Percentiles rank a stretch among this genome's conserved stretches.
These are phyloP conservation scores for Pythium folliculosum DNA, from an alignment of 352 stramenopile genomes.

Conservation along the genomic window DNA sequence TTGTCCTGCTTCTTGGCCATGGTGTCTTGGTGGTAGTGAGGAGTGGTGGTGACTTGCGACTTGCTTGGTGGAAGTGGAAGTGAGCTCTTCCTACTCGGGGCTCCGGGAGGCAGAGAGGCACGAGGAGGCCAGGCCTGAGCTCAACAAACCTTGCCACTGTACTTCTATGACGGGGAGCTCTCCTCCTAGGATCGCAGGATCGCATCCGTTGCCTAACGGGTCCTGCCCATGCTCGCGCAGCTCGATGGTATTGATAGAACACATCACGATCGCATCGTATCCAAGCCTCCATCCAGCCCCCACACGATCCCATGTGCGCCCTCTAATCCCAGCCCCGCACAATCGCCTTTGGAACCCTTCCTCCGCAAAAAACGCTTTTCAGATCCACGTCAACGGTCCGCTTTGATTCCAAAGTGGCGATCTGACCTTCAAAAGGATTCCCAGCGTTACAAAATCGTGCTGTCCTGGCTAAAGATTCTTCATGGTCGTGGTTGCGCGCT, in stretches of 20 bases:
- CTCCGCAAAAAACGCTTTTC: too few relatives aligned
- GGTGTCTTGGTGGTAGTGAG: slow-evolving; percentile 1
- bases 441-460: not conserved
- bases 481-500: slow-evolving; percentile 34
- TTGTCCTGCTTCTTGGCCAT: slow-evolving; percentile 25
- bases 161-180: not conserved
- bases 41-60: slow-evolving; percentile 14
- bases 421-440: not conserved
- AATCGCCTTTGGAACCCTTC: too few relatives aligned
- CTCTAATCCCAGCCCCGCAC: too few relatives aligned
- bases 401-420: too few relatives aligned
- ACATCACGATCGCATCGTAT: too few relatives aligned
- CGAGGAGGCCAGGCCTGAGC: too few relatives aligned
- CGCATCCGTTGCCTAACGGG: slow-evolving; percentile 10
- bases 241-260: too few relatives aligned
- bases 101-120: too few relatives aligned
- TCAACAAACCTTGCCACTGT: not conserved
- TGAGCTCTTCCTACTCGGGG: not conserved
- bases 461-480: slow-evolving; percentile 21
- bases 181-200: not conserved
- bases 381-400: too few relatives aligned
- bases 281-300: too few relatives aligned
- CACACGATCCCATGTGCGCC: too few relatives aligned
- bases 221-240: too few relatives aligned
- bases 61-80: slow-evolving; percentile 15